Conservation (phyloP, 352 stramenopile species). For the Aphanomyces euteiches region DNA sequence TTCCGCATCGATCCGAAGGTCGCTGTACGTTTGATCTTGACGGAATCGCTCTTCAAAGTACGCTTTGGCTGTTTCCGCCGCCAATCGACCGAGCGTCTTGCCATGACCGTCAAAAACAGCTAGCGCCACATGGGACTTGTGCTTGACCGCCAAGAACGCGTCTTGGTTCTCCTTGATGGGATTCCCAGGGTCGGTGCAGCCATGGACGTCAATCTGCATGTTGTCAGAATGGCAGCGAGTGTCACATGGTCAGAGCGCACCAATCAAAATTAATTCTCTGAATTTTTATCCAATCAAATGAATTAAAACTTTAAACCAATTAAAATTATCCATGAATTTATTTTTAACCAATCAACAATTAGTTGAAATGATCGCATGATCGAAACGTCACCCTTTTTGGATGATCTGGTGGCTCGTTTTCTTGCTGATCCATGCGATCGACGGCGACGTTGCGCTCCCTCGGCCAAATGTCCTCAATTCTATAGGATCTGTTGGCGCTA, state of each 20-base stretch:
- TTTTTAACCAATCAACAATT: slow-evolving; percentile 1
- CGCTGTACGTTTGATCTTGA: slow-evolving; percentile 41
- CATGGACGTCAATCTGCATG: slow-evolving; percentile 27
- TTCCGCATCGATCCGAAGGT: slow-evolving; percentile 54
- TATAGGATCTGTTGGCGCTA: slow-evolving; percentile 14
- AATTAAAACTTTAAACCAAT: neutral
- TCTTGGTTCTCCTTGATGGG: slow-evolving; percentile 82
- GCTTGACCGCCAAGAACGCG: slow-evolving; percentile 71
- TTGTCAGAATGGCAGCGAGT: slow-evolving; percentile 6
- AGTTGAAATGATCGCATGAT: neutral
- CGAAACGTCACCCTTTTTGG: slow-evolving; percentile 5
- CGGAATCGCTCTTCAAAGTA: slow-evolving; percentile 68
- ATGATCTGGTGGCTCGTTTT: neutral
- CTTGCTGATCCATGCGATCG: neutral
- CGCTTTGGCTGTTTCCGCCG: slow-evolving; percentile 51
- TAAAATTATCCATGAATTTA: neutral
- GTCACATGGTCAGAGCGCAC: neutral
- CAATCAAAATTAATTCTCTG: neutral
- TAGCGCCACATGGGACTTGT: slow-evolving; percentile 39
- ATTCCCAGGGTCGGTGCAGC: slow-evolving; percentile 54
- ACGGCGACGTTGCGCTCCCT: neutral
- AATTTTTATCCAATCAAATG: slow-evolving; percentile 14
- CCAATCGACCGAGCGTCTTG: slow-evolving; percentile 63
- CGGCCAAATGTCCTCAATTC: slow-evolving; percentile 20
- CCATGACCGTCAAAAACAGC: slow-evolving; percentile 86